Percentiles rank a stretch among this genome's conserved stretches.
Conservation (phyloP, 2,329 filamentous ascomycete genomes). For the Coniochaeta sp. region DNA sequence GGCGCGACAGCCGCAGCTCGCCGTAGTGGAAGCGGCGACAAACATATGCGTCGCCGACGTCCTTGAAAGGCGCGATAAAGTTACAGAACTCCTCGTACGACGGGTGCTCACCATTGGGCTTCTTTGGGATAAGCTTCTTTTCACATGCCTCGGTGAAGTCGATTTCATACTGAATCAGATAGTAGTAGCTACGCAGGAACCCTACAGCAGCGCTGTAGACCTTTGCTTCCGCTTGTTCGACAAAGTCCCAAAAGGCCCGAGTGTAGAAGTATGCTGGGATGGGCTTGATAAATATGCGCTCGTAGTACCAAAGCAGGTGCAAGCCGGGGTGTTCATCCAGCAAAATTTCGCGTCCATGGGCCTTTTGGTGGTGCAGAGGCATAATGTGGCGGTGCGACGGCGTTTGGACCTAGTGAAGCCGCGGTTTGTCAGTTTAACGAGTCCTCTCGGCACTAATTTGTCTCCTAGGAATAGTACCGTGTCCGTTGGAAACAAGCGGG, state of each 20-base stretch:
- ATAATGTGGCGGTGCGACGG: slow-evolving; percentile 19
- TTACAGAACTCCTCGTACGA: slow-evolving; percentile 21
- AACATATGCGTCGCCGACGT: slow-evolving; percentile 18
- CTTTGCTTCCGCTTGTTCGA: slow-evolving; percentile 11
- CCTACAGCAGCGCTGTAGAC: slow-evolving; percentile 20
- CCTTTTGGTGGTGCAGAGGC: slow-evolving; percentile 28
- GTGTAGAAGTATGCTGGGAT: slow-evolving; percentile 28
- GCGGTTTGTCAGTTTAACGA: not conserved
- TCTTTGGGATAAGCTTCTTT: slow-evolving; percentile 17
- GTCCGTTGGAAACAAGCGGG: not conserved
- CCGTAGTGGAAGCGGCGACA: slow-evolving; percentile 25
- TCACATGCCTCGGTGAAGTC: slow-evolving; percentile 25
- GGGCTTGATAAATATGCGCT: slow-evolving; percentile 33
- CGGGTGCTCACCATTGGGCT: slow-evolving; percentile 9
- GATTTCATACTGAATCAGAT: slow-evolving; percentile 23
- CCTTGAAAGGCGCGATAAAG: slow-evolving; percentile 19
- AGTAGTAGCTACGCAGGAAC: slow-evolving; percentile 26
- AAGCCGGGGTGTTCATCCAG: slow-evolving; percentile 30
- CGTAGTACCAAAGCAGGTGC: slow-evolving; percentile 32
- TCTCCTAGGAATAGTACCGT: not conserved
- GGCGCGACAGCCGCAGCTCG: slow-evolving; percentile 27
- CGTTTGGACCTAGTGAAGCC: slow-evolving; percentile 10
- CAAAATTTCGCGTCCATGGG: slow-evolving; percentile 27
- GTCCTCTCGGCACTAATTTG: not conserved
- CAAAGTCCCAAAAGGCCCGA: slow-evolving; percentile 23